Conservation (phyloP, 345 rosid genomes). For the Eutrema yunnanense region DNA sequence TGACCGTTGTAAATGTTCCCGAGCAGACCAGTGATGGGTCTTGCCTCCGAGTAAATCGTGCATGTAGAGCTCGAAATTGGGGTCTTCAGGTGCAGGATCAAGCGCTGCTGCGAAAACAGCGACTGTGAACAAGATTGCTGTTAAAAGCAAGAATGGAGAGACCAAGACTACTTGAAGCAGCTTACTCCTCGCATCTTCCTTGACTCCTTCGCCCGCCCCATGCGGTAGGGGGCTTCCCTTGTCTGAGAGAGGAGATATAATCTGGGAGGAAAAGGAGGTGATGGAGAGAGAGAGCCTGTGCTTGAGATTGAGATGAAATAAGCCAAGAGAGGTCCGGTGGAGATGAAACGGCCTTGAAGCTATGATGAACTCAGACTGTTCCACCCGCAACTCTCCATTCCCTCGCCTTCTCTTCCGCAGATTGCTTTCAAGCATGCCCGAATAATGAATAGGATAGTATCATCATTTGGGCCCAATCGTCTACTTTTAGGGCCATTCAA, state of each 20-base stretch:
- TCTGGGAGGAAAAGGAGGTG: constrained; percentile 26
- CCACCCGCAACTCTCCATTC: constrained; percentile 25
- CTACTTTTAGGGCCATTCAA: not conserved
- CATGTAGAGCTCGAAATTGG: constrained; percentile 68
- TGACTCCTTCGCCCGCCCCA: constrained; percentile 41
- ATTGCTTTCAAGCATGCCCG: not conserved
- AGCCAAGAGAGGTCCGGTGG: constrained; percentile 19
- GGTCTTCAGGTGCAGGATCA: constrained; percentile 38
- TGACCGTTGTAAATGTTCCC: constrained; percentile 85
- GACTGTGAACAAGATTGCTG: constrained; percentile 30
- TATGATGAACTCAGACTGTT: constrained; percentile 30
- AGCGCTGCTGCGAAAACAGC: constrained; percentile 34
- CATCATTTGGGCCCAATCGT: not conserved
- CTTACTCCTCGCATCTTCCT: constrained; percentile 38
- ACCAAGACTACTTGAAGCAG: constrained; percentile 86
- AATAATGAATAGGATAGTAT: not conserved
- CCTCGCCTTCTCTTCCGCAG: not conserved
- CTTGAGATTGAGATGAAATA: constrained; percentile 30
- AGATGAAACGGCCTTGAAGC: constrained; percentile 29
- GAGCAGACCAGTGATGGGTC: constrained; percentile 79
- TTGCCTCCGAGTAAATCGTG: constrained; percentile 88
- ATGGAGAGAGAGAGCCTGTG: constrained; percentile 23
- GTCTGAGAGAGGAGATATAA: constrained; percentile 35
- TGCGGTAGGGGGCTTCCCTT: constrained; percentile 35
- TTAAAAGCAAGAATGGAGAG: constrained; percentile 48